Percentiles rank a stretch among this genome's conserved stretches.
Conservation (phyloP, 352 stramenopile genomes). For the Phytophthora cactorum region DNA sequence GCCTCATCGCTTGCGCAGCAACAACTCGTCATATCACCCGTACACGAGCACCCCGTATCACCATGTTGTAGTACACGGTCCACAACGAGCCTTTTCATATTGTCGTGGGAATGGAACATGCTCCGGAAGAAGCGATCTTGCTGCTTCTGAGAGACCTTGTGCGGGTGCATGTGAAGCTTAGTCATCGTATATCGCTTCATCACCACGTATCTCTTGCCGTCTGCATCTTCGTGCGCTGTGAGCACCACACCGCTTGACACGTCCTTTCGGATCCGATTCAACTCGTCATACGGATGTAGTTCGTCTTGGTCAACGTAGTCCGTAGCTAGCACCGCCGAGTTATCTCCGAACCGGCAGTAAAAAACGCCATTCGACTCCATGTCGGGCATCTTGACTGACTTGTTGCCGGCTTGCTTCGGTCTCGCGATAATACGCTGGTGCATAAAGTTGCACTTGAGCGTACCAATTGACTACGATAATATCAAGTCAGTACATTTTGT, state of each 20-base stretch:
- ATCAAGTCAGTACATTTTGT: too few relatives aligned
- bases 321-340: conserved; percentile 59
- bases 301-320: conserved; percentile 80
- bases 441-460: conserved; percentile 77
- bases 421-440: conserved; percentile 74
- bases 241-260: conserved; percentile 70
- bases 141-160: conserved; percentile 61
- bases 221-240: conserved; percentile 47
- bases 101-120: conserved; percentile 62
- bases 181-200: conserved; percentile 76
- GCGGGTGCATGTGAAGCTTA: conserved; percentile 79
- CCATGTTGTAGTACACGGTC: conserved; percentile 38
- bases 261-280: conserved; percentile 69
- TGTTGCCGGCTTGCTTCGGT: conserved; percentile 47
- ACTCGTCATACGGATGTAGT: conserved; percentile 64
- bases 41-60: conserved; percentile 33
- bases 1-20: conserved; percentile 31
- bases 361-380: conserved; percentile 76
- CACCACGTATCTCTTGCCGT: conserved; percentile 64
- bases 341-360: conserved; percentile 60
- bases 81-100: conserved; percentile 62
- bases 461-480: conserved; percentile 55
- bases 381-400: conserved; percentile 51
- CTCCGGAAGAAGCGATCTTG: conserved; percentile 60
- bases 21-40: conserved; percentile 25